Evolutionary conservation across 2,329 filamentous ascomycete species (phyloP).

Genomic region (Trichoderma sp.): DNA sequence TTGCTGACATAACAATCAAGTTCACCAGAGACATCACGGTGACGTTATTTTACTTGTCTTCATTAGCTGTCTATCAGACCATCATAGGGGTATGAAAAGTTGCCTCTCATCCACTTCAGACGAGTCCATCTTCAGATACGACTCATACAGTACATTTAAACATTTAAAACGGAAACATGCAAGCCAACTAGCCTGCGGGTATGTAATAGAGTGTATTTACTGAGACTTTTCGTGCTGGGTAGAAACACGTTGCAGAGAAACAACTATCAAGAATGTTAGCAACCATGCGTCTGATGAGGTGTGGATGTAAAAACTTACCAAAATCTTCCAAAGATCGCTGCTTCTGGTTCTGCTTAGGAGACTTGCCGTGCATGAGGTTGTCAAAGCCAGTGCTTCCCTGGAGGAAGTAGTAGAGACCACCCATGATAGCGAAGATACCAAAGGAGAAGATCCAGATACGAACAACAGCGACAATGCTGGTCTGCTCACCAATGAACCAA

Average conservation of each 20-base stretch:
- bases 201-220: conserved; percentile 48
- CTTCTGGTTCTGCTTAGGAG: conserved; percentile 75
- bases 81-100: conserved; percentile 39
- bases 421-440: conserved; percentile 82
- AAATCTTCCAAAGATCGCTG: conserved; percentile 87
- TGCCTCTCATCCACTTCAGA: conserved; percentile 35
- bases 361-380: conserved; percentile 91
- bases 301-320: conserved; percentile 56
- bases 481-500: conserved; percentile 67
- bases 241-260: conserved; percentile 84
- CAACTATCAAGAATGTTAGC: conserved; percentile 63
- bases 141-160: conserved; percentile 41
- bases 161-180: conserved; percentile 39
- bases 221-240: conserved; percentile 87
- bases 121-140: conserved; percentile 35
- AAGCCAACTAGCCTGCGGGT: conserved; percentile 37
- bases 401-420: conserved; percentile 70
- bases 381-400: conserved; percentile 79
- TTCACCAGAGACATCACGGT: conserved; percentile 9
- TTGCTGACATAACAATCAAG: background rate
- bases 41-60: conserved; percentile 40
- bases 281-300: background rate
- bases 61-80: conserved; percentile 42
- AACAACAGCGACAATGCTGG: conserved; percentile 78
- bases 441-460: conserved; percentile 91